Evolutionary conservation across 768 basidiomycete genomes (phyloP).

Genomic region (Neoboletus subvelutipes): DNA sequence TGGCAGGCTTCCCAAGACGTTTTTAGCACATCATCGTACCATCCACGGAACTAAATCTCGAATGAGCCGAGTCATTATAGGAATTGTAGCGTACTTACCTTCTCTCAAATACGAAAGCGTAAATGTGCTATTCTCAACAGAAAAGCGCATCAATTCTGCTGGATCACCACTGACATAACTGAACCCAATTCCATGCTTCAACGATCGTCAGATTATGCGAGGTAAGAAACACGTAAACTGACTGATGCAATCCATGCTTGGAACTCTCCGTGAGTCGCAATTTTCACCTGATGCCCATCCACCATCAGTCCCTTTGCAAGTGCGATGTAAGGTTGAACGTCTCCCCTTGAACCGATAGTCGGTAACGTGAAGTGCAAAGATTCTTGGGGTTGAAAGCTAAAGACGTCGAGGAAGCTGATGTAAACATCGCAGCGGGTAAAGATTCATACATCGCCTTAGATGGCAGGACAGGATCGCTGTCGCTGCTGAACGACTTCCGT

Average conservation of each 20-base stretch:
- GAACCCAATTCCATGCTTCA: constrained; percentile 92
- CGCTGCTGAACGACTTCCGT: constrained; percentile 34
- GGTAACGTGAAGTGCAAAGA: constrained; percentile 89
- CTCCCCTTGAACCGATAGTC: constrained; percentile 94
- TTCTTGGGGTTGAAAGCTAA: constrained; percentile 91
- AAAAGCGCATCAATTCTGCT: constrained; percentile 96
- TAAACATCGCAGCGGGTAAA: constrained; percentile 92
- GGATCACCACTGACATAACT: constrained; percentile 95
- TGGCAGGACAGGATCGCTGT: constrained; percentile 44
- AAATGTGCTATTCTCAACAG: constrained; percentile 97
- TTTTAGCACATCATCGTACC: constrained; percentile 94
- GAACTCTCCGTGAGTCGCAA: constrained; percentile 96
- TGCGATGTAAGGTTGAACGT: constrained; percentile 98
- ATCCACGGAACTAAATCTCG: constrained; percentile 80
- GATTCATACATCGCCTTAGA: constrained; percentile 65
- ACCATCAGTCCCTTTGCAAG: constrained; percentile 87
- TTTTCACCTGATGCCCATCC: constrained; percentile 85
- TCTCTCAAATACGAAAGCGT: constrained; percentile 95
- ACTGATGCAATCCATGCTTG: constrained; percentile 94
- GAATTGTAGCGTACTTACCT: constrained; percentile 47
- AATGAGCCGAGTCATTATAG: constrained; percentile 4
- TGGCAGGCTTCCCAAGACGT: constrained; percentile 98
- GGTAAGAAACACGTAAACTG: constrained; percentile 32
- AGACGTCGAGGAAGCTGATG: constrained; percentile 93
- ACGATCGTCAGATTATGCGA: constrained; percentile 8